phyloP scores from a whole-genome alignment of 2,329 filamentous ascomycete species.

The Pezicula neosporulosa region DNA sequence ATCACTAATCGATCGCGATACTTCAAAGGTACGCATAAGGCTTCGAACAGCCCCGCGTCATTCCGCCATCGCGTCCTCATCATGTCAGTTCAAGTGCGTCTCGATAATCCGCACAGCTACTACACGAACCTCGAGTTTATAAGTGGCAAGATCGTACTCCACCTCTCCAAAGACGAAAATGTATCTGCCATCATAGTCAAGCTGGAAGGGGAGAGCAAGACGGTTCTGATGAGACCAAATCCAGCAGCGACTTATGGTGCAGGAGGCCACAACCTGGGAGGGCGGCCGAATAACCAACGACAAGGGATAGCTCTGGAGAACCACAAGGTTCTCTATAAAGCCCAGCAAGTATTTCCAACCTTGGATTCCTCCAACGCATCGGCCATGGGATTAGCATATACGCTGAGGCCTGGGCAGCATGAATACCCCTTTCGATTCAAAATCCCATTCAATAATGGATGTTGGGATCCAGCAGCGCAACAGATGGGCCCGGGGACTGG shows the following conservation, averaged over 20 bases:
- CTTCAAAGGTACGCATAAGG: background rate
- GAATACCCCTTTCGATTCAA: slow-evolving; percentile 78
- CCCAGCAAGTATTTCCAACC: slow-evolving; percentile 66
- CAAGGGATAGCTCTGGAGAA: slow-evolving; percentile 47
- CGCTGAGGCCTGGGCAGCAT: slow-evolving; percentile 66
- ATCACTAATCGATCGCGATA: background rate
- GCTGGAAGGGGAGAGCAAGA: slow-evolving; percentile 75
- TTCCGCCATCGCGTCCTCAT: slow-evolving; percentile 3
- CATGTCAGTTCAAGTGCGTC: slow-evolving; percentile 65
- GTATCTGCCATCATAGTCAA: slow-evolving; percentile 76
- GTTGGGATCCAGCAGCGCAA: slow-evolving; percentile 41
- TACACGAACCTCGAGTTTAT: slow-evolving; percentile 79
- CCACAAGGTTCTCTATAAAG: slow-evolving; percentile 73
- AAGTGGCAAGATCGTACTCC: slow-evolving; percentile 55
- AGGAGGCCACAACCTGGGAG: background rate
- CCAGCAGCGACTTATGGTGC: slow-evolving; percentile 1
- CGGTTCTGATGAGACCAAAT: slow-evolving; percentile 39
- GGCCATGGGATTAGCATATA: slow-evolving; percentile 39
- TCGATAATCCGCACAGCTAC: slow-evolving; percentile 65
- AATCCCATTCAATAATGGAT: slow-evolving; percentile 73
- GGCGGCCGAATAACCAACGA: slow-evolving; percentile 15
- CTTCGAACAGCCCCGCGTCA: background rate
- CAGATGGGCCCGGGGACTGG: slow-evolving; percentile 51
- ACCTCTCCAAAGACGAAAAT: slow-evolving; percentile 62
- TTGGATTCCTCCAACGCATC: slow-evolving; percentile 27